Conservation (phyloP, 169 alveolate genomes). For the Theileria parva region DNA sequence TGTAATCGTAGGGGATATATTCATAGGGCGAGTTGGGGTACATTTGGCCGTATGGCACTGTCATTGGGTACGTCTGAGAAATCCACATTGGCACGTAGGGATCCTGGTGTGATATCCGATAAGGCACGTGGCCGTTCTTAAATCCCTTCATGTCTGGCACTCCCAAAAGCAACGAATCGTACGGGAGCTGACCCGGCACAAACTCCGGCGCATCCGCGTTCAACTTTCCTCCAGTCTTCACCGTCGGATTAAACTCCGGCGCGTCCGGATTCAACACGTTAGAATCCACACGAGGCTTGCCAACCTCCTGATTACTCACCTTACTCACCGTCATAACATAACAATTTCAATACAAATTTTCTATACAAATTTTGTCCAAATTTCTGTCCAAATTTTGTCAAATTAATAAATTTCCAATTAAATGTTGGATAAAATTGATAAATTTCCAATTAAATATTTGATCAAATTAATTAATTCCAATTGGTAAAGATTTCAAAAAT, state of each 20-base stretch:
- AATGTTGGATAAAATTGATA: too few species aligned
- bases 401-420: too few species aligned
- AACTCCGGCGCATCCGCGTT: constrained; percentile 69
- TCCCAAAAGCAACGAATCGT: constrained; percentile 36
- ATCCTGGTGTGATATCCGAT: constrained; percentile 33
- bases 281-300: neutral
- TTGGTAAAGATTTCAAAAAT: too few species aligned
- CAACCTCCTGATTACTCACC: constrained; percentile 14
- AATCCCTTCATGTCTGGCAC: constrained; percentile 41
- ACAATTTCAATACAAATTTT: neutral
- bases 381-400: too few species aligned
- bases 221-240: constrained; percentile 35
- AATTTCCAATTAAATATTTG: too few species aligned
- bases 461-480: too few species aligned
- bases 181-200: constrained; percentile 61
- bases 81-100: constrained; percentile 14
- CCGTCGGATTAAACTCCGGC: constrained; percentile 61
- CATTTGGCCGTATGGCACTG: constrained; percentile 31
- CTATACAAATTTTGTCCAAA: neutral
- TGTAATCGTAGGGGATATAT: constrained; percentile 35
- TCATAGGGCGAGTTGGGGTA: constrained; percentile 17
- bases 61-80: constrained; percentile 44
- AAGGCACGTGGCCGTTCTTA: constrained; percentile 36
- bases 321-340: constrained; percentile 4
- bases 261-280: constrained; percentile 55